A percentile compares a stretch with the other conserved stretches of the same genome.
These are phyloP conservation scores for Boletus rex-veris DNA, from an alignment of 768 basidiomycete genomes.

Conservation along the genomic window DNA sequence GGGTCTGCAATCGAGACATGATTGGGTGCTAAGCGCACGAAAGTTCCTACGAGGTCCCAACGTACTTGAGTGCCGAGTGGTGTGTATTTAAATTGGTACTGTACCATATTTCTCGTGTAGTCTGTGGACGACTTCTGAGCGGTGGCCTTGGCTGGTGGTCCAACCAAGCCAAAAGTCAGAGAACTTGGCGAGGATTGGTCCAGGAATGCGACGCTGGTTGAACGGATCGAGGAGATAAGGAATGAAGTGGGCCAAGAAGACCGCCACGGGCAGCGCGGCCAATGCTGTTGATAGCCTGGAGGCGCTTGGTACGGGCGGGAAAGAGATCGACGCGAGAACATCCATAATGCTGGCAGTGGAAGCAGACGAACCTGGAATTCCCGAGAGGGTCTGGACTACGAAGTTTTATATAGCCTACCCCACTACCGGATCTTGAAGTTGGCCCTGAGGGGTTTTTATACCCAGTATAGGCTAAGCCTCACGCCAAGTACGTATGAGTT, in stretches of 20 bases:
- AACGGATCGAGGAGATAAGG: slow-evolving; percentile 57
- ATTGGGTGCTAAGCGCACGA: slow-evolving; percentile 72
- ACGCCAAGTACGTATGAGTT: too few species aligned
- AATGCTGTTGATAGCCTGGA: slow-evolving; percentile 6
- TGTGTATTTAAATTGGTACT: slow-evolving; percentile 7
- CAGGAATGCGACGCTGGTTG: slow-evolving; percentile 60
- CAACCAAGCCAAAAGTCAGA: slow-evolving; percentile 72
- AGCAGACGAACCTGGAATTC: not conserved
- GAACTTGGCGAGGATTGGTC: slow-evolving; percentile 68
- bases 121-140: slow-evolving; percentile 70
- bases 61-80: not conserved
- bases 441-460: not conserved
- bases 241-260: slow-evolving; percentile 34
- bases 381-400: not conserved
- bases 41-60: slow-evolving; percentile 41
- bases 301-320: not conserved
- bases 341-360: slow-evolving; percentile 16
- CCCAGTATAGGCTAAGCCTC: too few species aligned
- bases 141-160: slow-evolving; percentile 62
- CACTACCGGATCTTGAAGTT: not conserved
- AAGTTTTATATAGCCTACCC: not conserved
- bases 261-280: slow-evolving; percentile 12
- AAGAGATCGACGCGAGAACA: slow-evolving; percentile 10
- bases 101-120: slow-evolving; percentile 73
- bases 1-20: slow-evolving; percentile 78